A percentile compares a stretch with the other conserved stretches of the same genome.
Evolutionary conservation across 139 green algal species (phyloP).

Genomic region (Pseudopediastrum boryanum): DNA sequence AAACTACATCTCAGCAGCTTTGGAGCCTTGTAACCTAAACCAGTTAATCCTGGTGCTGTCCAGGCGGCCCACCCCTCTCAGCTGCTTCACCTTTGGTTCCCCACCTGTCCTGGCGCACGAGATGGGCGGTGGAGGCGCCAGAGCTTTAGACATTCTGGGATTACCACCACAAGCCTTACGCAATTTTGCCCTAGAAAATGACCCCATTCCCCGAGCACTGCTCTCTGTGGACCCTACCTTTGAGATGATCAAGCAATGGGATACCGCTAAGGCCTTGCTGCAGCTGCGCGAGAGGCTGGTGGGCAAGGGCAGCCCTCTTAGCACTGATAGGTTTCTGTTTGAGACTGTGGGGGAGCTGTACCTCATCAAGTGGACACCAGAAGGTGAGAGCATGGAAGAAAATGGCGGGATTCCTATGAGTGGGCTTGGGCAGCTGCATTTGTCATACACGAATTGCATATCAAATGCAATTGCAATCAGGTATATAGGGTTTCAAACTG

Average conservation of each 20-base stretch:
- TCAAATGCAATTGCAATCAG: no score
- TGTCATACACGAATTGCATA: no score
- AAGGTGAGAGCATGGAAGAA: not conserved
- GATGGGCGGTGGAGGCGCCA: constrained; percentile 18
- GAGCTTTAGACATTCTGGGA: not conserved
- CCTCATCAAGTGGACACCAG: constrained; percentile 48
- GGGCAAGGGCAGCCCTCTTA: constrained; percentile 45
- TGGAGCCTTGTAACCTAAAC: no score
- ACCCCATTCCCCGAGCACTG: constrained; percentile 44
- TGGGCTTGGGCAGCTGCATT: no score
- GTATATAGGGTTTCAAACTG: no score
- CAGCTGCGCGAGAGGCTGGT: constrained; percentile 45
- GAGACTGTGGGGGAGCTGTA: constrained; percentile 58
- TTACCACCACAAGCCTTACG: not conserved
- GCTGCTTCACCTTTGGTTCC: constrained; percentile 64
- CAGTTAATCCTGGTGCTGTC: no score
- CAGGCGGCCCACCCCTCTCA: not conserved
- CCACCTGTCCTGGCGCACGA: constrained; percentile 64
- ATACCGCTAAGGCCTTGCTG: constrained; percentile 46
- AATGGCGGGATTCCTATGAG: no score
- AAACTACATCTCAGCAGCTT: no score
- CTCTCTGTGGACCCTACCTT: constrained; percentile 69
- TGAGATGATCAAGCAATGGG: constrained; percentile 23
- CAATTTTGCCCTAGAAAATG: not conserved
- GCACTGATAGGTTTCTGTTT: constrained; percentile 58